Evolutionary conservation across 306 rosid genomes (phyloP).

Genomic region (Cicer yamashitae): DNA sequence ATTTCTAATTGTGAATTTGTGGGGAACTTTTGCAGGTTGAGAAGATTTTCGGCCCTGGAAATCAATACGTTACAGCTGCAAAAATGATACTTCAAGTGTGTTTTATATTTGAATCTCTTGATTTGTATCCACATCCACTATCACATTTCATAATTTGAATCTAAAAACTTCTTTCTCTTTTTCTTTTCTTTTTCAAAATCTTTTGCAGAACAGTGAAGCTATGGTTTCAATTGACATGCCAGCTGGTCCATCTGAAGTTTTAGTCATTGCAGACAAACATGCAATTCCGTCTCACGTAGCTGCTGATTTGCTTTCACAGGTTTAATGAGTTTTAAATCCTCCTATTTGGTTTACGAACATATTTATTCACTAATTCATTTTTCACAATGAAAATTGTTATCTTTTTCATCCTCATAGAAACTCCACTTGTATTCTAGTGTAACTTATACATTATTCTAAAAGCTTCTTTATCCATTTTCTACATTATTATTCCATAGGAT

Average conservation of each 20-base stretch:
- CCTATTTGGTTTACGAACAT: slow-evolving; percentile 12
- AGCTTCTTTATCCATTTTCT: slow-evolving; percentile 34
- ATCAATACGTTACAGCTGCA: slow-evolving; percentile 98
- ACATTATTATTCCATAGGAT: slow-evolving; percentile 5
- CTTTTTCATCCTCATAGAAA: slow-evolving; percentile 7
- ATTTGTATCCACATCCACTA: not conserved
- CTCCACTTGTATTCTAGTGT: not conserved
- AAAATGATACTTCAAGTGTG: slow-evolving; percentile 89
- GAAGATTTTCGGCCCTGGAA: slow-evolving; percentile 95
- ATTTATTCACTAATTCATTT: not conserved
- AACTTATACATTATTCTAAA: slow-evolving; percentile 9
- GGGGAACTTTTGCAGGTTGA: slow-evolving; percentile 66
- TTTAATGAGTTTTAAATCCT: slow-evolving; percentile 43
- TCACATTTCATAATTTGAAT: slow-evolving; percentile 18
- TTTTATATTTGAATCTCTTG: not conserved
- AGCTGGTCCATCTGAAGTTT: slow-evolving; percentile 98
- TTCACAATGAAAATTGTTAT: slow-evolving; percentile 28
- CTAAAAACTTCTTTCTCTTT: not conserved
- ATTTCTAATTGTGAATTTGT: slow-evolving; percentile 37
- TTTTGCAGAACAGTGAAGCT: slow-evolving; percentile 91
- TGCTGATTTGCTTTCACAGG: slow-evolving; percentile 99
- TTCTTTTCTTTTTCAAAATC: slow-evolving; percentile 5
- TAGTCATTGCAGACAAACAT: slow-evolving; percentile 90
- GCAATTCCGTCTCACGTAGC: slow-evolving; percentile 91
- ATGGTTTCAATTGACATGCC: slow-evolving; percentile 99